Base-by-base conservation (phyloP, 345 rosid species). In the Noccaea caerulescens region DNA sequence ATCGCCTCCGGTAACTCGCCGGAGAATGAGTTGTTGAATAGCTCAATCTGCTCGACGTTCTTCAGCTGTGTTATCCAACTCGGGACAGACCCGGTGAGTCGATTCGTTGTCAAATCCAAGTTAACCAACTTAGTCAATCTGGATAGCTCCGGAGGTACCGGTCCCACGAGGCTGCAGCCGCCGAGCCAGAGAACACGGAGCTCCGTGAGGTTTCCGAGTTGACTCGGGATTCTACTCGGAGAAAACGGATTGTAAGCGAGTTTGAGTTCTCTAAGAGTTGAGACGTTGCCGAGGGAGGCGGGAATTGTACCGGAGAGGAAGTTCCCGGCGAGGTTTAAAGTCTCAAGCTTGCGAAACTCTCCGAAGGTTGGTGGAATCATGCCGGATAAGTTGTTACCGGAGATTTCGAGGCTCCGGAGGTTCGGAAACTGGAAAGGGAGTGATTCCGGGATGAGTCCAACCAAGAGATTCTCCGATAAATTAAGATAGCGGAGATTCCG, bases 81-180 rank as follows among this genome's bases (percentile, higher is more conserved):
- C 25, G 94, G 98, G 54, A 90, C 76, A 8, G 88, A 62, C 49
- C 96, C 98, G 16, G 84, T 80, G 69, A 93, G 85, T 36, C 32
- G 52, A 67, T 90, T 93, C 0, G 0, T 0, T 4, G 88, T 46
- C 72, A 90, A 78, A 76, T 93, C 97, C 53, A 93, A 66, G 66
- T 76, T 83, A 4, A 6, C 30, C 66, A 93, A 81, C 58, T 57
- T 75, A 44, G 66, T 13, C 63, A 93, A 66, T 4, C 62, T 52
- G 32, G 81, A 65, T 0, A 94, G 66, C 42, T 43, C 39, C 7
- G 65, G 71, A 6, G 97, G 95, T 44, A 94, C 86, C 4, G 77
- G 56, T 11, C 97, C 97, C 10, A 66, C 61, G 7, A 91, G 80
- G 53, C 44, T 75, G 68, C 88, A 84, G 23, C 14, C 76, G 51